Evolutionary conservation across 345 rosid species (phyloP).

Genomic region (Geranium rotundifolium): DNA sequence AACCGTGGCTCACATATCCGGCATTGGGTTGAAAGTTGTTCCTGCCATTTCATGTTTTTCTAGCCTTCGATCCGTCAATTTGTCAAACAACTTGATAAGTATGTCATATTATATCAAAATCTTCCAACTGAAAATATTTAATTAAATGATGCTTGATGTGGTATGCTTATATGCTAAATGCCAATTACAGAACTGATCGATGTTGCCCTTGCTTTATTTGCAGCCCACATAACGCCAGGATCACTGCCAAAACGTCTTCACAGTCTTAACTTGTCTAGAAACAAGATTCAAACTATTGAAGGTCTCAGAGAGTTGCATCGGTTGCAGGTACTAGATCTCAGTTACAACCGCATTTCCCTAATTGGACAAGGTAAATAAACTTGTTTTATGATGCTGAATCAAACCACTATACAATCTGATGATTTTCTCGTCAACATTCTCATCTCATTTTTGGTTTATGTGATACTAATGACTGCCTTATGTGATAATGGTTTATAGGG

Average conservation of each 20-base stretch:
- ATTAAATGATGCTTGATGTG: neutral
- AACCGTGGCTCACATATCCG: constrained; percentile 67
- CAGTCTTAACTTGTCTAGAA: constrained; percentile 61
- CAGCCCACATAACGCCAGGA: constrained; percentile 61
- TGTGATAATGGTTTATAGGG: constrained; percentile 38
- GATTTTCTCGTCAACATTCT: too few species aligned
- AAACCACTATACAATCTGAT: neutral
- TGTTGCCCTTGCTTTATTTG: constrained; percentile 7
- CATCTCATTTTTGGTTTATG: neutral
- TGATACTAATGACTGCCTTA: constrained; percentile 1
- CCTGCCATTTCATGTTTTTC: constrained; percentile 57
- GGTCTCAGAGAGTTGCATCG: constrained; percentile 78
- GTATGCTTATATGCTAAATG: neutral
- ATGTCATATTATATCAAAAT: constrained; percentile 12
- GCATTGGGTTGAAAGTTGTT: constrained; percentile 66
- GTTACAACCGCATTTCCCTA: constrained; percentile 82
- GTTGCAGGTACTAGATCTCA: constrained; percentile 65
- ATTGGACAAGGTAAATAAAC: constrained; percentile 65
- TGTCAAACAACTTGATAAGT: constrained; percentile 81
- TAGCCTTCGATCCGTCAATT: constrained; percentile 68
- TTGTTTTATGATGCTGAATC: too few species aligned
- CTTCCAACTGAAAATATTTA: neutral
- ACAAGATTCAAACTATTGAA: constrained; percentile 68
- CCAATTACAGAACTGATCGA: too few species aligned
- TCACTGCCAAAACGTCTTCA: constrained; percentile 86